Evolutionary conservation across 2,329 filamentous ascomycete species (phyloP).

Genomic region (Byssoonygena ceratinophila): DNA sequence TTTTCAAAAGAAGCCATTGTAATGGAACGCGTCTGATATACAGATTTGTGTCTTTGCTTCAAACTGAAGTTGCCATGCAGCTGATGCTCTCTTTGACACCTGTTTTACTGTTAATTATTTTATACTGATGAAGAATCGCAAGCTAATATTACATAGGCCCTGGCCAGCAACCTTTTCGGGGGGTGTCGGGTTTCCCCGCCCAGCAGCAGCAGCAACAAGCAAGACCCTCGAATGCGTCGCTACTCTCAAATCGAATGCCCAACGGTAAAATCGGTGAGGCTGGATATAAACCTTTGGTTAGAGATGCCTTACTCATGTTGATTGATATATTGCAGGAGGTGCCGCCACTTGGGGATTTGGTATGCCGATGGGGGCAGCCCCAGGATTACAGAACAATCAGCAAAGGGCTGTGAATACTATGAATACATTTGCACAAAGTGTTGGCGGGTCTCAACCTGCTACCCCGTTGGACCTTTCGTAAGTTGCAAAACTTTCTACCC

Average conservation of each 20-base stretch:
- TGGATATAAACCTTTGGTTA: background rate
- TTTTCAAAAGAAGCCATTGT: too few relatives aligned
- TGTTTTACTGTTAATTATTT: background rate
- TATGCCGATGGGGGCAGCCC: slow-evolving; percentile 43
- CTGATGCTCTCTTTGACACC: background rate
- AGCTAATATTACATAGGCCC: slow-evolving; percentile 30
- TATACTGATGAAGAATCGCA: background rate
- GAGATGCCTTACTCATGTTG: slow-evolving; percentile 9
- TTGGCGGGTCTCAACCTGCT: slow-evolving; percentile 44
- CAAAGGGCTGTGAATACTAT: slow-evolving; percentile 42
- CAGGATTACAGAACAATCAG: slow-evolving; percentile 42
- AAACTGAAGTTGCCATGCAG: background rate
- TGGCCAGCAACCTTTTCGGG: slow-evolving; percentile 43
- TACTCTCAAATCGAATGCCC: slow-evolving; percentile 42
- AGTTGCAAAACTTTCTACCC: slow-evolving; percentile 25
- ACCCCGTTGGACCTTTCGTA: slow-evolving; percentile 49
- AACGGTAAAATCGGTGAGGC: slow-evolving; percentile 46
- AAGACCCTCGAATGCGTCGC: slow-evolving; percentile 38
- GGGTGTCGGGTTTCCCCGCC: slow-evolving; percentile 45
- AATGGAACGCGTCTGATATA: background rate
- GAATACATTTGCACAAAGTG: slow-evolving; percentile 48
- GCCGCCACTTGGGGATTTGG: slow-evolving; percentile 50
- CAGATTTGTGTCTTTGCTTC: background rate
- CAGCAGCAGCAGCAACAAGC: slow-evolving; percentile 37
- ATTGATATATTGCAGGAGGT: slow-evolving; percentile 30